Percentiles rank a stretch among this genome's conserved stretches.
Conservation (phyloP, 352 stramenopile genomes). For the Phytophthora sp. region DNA sequence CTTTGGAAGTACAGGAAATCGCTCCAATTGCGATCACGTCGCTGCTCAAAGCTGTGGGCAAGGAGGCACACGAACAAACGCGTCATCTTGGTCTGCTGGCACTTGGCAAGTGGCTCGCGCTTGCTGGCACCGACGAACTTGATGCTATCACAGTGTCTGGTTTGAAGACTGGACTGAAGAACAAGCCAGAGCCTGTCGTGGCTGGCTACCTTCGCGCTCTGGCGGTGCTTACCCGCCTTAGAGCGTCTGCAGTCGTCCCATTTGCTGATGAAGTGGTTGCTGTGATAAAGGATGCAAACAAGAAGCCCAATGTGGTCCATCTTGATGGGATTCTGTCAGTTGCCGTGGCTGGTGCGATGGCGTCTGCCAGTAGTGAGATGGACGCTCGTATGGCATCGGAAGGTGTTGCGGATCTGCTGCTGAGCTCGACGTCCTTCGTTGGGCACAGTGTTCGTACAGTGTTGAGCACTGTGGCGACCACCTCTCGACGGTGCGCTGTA, state of each 20-base stretch:
- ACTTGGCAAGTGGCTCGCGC: constrained; percentile 76
- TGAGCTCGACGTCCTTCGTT: constrained; percentile 60
- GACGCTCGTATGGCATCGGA: constrained; percentile 63
- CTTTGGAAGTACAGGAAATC: constrained; percentile 47
- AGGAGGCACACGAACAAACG: constrained; percentile 87
- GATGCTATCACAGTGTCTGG: constrained; percentile 43
- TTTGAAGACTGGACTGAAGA: constrained; percentile 64
- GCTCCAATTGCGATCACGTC: constrained; percentile 49
- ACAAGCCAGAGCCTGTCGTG: constrained; percentile 77
- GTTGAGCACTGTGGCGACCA: constrained; percentile 38
- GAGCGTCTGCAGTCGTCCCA: constrained; percentile 30
- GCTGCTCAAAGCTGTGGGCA: constrained; percentile 76
- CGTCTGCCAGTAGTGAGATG: constrained; percentile 61
- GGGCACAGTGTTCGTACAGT: constrained; percentile 50
- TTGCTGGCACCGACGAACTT: constrained; percentile 58
- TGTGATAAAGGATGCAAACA: constrained; percentile 70
- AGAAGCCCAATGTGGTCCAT: constrained; percentile 78
- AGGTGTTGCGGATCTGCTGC: constrained; percentile 50
- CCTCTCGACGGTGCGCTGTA: constrained; percentile 16
- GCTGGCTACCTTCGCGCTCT: constrained; percentile 69
- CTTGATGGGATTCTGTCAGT: constrained; percentile 81
- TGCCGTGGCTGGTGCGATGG: constrained; percentile 61
- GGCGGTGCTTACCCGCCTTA: constrained; percentile 49
- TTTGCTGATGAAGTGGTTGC: constrained; percentile 63
- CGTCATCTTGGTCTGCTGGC: constrained; percentile 73